Conservation (phyloP, 306 rosid genomes). For the Rubus idaeus region DNA sequence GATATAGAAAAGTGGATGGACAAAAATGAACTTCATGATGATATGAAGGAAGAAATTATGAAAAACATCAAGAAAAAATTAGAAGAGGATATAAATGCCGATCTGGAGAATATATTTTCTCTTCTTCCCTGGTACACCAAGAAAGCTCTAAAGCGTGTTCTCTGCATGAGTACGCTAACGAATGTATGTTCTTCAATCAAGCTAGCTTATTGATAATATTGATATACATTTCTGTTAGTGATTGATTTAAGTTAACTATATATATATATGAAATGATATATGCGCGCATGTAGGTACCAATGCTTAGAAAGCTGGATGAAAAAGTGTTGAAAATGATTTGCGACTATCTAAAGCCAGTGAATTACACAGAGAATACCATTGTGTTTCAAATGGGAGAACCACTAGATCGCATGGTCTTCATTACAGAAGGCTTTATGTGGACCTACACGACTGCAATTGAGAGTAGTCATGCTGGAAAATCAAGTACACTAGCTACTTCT, state of each 20-base stretch:
- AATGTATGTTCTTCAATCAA: not conserved
- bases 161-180: not conserved
- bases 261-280: no score
- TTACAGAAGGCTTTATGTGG: not conserved
- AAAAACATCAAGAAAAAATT: not conserved
- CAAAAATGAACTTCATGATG: not conserved
- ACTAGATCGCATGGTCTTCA: constrained; percentile 6
- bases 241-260: not conserved
- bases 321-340: not conserved
- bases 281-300: not conserved
- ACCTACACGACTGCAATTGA: not conserved
- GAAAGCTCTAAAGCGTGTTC: not conserved
- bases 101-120: not conserved
- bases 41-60: not conserved
- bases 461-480: not conserved
- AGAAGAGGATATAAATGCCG: not conserved
- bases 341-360: not conserved
- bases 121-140: not conserved
- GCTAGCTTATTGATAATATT: no score
- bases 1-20: not conserved
- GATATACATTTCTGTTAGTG: not conserved
- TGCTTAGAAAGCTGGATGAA: not conserved
- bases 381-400: constrained; percentile 16
- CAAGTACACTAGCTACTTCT: not conserved
- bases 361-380: not conserved